Conservation (phyloP, 768 basidiomycete species). For the Leccinum longicurvipes region DNA sequence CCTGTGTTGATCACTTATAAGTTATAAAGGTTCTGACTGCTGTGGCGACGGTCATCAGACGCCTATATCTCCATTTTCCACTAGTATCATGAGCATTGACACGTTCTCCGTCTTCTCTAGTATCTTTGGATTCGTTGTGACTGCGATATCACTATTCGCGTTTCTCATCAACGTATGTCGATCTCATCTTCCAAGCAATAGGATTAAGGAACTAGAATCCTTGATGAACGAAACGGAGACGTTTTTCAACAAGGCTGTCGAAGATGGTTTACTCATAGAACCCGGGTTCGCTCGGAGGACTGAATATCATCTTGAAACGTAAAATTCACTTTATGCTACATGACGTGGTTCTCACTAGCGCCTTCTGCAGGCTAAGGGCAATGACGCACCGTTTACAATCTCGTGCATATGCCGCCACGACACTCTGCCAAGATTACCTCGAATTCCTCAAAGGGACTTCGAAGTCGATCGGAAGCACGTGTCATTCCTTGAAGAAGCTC, state of each 20-base stretch:
- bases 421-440: neutral
- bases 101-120: conserved; percentile 3
- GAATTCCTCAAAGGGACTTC: conserved; percentile 4
- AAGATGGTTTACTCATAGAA: conserved; percentile 8
- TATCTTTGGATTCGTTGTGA: neutral
- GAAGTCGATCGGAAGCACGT: neutral
- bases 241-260: neutral
- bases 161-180: neutral
- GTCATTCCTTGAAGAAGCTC: neutral
- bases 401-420: neutral
- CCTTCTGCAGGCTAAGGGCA: neutral
- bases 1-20: neutral
- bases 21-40: neutral
- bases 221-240: conserved; percentile 2
- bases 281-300: neutral
- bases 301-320: neutral
- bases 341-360: neutral
- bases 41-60: neutral
- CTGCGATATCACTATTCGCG: neutral
- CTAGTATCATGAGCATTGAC: neutral
- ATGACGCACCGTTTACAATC: neutral
- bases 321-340: neutral
- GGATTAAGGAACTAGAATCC: conserved; percentile 4
- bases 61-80: neutral
- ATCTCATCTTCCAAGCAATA: conserved; percentile 3